Base-by-base conservation (phyloP, 2,329 filamentous ascomycete species). In the Exutisphaerella laricina region DNA sequence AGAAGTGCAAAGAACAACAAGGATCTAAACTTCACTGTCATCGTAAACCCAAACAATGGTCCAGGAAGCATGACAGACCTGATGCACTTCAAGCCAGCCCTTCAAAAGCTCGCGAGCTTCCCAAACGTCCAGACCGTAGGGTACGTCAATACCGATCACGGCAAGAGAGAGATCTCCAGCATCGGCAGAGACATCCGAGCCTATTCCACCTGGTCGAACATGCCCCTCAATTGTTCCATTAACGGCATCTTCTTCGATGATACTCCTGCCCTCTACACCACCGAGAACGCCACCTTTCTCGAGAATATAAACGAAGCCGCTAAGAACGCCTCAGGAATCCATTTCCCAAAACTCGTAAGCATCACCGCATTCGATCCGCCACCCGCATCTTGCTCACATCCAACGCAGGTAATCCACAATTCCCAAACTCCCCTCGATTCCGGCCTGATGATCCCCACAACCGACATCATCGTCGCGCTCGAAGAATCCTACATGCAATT, bases 161-260 rank as follows among this genome's bases (percentile, higher is more conserved):
- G 50, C 30, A 48, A 41, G 7, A 46, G 56, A 34, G 34, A 42
- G 12, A 21, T 46, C 5, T 21, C 32, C 8, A 41, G 46, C 6
- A 48, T 58, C 2, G 35, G 45, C 18, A 32, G 44, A 3, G 54
- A 61, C 9, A 49, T 61, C 14, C 18, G 31, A 23, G 41, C 50
- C 23, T 60, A 59, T 39, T 46, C 49, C 9, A 37, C 39, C 17
- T 59, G 58, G 57, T 33, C 45, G 4, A 37, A 43, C 17, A 42
- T 39, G 14, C 33, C 46, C n/a, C 46, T 51, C 21, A 51, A 54
- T 39, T 45, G 53, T 36, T 44, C 51, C 16, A 30, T 59, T 16
- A 40, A 50, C 16, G 59, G 58, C 28, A 58, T 61, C 42, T 61
- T 60, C 45, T 49, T 60, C 41, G 59, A 59, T 39, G 55, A 57